Base-by-base conservation (phyloP, 2,329 filamentous ascomycete species). In the Stachybotrys chlorohalonatus region DNA sequence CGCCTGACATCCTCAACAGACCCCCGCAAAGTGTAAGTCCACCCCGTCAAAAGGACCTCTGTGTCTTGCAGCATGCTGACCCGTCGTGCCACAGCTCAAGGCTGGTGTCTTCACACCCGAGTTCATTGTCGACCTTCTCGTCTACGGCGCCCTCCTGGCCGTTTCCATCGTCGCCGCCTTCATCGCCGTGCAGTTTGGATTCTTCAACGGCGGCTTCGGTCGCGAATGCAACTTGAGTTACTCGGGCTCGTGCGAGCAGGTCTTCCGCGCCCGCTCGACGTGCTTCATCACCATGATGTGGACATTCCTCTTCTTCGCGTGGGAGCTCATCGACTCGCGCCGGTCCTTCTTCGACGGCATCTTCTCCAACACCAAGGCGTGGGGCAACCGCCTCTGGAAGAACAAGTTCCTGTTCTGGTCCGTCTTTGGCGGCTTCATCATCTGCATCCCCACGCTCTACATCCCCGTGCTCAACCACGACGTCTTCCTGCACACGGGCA, bases 251-350 rank as follows among this genome's bases (percentile, higher is more conserved):
- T 86, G 83, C 64, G 76, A 81, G 46, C 73, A 73, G 0, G 81
- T 85, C 11, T 87, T 85, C 71, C 78, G 78, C 5, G 84, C 85
- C 1, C 80, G 85, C 5, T 82, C 84, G 1, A 86, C 85, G 2
- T 82, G 79, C 47, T 89, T 87, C 62, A 82, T 82, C 8, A 82
- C 78, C 59, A 76, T 88, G 62, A 87, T 83, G 2, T 88, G 84
- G 84, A 82, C 81, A 56, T 83, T 84, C 6, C 74, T 87, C 9
- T 81, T 88, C 70, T 76, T 86, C 46, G 84, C 84, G 0, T 88
- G 85, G 85, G 83, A 87, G 62, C 81, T 87, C 68, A 77, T 86
- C 53, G 76, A 86, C 60, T 76, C 82, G 64, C 81, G 85, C 11
- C 79, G 83, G 24, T 84, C 80, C 6, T 83, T 88, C 71, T 87